These are phyloP conservation scores for Aspergillus unguis DNA, from an alignment of 2,329 filamentous ascomycete genomes.

Conservation along the genomic window DNA sequence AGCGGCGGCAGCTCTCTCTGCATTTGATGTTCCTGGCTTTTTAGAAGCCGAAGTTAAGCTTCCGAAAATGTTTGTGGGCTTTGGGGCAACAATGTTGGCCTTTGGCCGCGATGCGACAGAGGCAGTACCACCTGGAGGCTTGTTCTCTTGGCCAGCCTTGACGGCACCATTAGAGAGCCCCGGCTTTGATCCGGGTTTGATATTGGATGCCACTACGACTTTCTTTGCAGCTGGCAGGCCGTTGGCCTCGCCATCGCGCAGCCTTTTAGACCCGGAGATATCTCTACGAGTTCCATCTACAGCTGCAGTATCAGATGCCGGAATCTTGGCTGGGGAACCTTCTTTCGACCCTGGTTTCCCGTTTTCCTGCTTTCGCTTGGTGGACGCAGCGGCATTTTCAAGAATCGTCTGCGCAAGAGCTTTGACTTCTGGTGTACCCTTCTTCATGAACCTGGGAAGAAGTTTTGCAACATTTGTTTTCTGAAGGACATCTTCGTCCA, in stretches of 20 bases:
- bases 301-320: slow-evolving; percentile 12
- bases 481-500: slow-evolving; percentile 57
- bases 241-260: slow-evolving; percentile 38
- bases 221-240: slow-evolving; percentile 38
- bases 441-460: slow-evolving; percentile 56
- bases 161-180: slow-evolving; percentile 22
- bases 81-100: slow-evolving; percentile 39
- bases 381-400: slow-evolving; percentile 45
- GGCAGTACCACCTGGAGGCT: slow-evolving; percentile 26
- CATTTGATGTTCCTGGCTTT: slow-evolving; percentile 50
- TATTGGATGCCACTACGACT: slow-evolving; percentile 33
- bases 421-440: slow-evolving; percentile 56
- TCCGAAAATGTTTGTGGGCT: slow-evolving; percentile 47
- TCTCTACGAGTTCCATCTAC: slow-evolving; percentile 21
- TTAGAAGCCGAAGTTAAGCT: slow-evolving; percentile 49
- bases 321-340: slow-evolving; percentile 26
- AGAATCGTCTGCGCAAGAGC: slow-evolving; percentile 55
- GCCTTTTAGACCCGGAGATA: slow-evolving; percentile 36
- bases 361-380: slow-evolving; percentile 42
- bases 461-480: slow-evolving; percentile 60
- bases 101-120: slow-evolving; percentile 32
- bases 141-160: slow-evolving; percentile 31
- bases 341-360: slow-evolving; percentile 39
- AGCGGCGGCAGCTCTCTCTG: slow-evolving; percentile 41
- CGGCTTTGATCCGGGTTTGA: slow-evolving; percentile 31